These are phyloP conservation scores for Monosporozyma yasuniensis DNA, from an alignment of 805 yeast species.

Conservation along the genomic window DNA sequence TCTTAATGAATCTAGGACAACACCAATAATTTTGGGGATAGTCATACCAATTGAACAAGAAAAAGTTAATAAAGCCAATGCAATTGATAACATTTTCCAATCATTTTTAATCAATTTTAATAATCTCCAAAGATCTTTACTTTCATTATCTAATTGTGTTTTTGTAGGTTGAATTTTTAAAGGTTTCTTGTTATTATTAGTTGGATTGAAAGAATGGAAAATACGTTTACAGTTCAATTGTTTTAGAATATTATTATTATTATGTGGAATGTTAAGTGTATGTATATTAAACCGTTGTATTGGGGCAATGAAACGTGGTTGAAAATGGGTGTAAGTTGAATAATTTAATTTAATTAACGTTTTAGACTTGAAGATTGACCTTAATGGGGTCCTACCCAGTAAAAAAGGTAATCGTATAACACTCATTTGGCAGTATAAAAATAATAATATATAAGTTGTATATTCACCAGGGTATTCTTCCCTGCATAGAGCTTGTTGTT, in stretches of 20 bases:
- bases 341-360: background rate
- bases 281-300: too few species aligned
- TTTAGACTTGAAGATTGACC: background rate
- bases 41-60: conserved; percentile 45
- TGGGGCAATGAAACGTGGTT: background rate
- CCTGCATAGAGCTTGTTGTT: too few species aligned
- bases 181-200: background rate
- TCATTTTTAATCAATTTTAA: conserved; percentile 38
- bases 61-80: conserved; percentile 36
- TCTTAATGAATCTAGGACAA: conserved; percentile 41
- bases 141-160: conserved; percentile 8
- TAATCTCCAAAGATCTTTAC: conserved; percentile 26
- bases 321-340: background rate
- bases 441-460: background rate
- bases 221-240: background rate
- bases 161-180: background rate
- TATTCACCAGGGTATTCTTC: background rate
- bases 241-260: background rate
- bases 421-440: background rate
- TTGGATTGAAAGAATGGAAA: background rate
- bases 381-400: background rate
- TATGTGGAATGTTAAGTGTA: background rate
- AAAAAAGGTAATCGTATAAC: background rate
- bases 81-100: conserved; percentile 35
- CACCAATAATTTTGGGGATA: conserved; percentile 48